Base-by-base conservation (phyloP, 768 basidiomycete species). In the Ephemerocybe angulata region DNA sequence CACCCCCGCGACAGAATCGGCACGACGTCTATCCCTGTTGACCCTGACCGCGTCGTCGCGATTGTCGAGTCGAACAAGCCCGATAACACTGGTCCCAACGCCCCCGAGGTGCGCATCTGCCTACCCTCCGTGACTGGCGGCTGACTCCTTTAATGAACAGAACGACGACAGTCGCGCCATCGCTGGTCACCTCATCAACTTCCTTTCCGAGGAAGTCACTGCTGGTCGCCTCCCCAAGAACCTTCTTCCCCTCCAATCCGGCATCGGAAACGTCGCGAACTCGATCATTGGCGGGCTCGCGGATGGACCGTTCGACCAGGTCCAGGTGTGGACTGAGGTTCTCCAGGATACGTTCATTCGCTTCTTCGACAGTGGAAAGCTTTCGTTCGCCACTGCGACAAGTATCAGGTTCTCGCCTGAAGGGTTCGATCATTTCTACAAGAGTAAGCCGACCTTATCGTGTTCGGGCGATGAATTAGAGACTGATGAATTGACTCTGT, bases 261-360 rank as follows among this genome's bases (percentile, higher is more conserved):
- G 77, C 1, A 78, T 78, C 13, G 77, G 77, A 0, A 78, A 80
- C 53, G 77, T 78, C 4, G 77, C 77, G 7, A 78, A 79, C 53
- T 75, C 72, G 0, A 78, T 79, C 52, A 79, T 79, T 53, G 78
- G 77, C 2, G 77, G 77, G 3, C 66, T 78, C 1, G 77, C 77
- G 0, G 75, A 74, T 0, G 78, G 77, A 1, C 77, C 78, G 1
- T 79, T 78, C 43, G 73, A 79, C 30, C 67, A 75, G 47, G 77
- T 79, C 6, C 74, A 76, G 61, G 78, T 78, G 13, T 79, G 76
- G 76, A 79, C 76, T 4, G 78, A 78, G 62, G 78, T 78, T 1
- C 58, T 79, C 24, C n/a, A 46, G 73, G 76, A 77, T 63, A 75
- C 72, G 4, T 78, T 78, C 63, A 65, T 79, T 15, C 61, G 67